These are phyloP conservation scores for Pestalotiopsis sp. DNA, from an alignment of 2,329 filamentous ascomycete genomes.

Conservation along the genomic window DNA sequence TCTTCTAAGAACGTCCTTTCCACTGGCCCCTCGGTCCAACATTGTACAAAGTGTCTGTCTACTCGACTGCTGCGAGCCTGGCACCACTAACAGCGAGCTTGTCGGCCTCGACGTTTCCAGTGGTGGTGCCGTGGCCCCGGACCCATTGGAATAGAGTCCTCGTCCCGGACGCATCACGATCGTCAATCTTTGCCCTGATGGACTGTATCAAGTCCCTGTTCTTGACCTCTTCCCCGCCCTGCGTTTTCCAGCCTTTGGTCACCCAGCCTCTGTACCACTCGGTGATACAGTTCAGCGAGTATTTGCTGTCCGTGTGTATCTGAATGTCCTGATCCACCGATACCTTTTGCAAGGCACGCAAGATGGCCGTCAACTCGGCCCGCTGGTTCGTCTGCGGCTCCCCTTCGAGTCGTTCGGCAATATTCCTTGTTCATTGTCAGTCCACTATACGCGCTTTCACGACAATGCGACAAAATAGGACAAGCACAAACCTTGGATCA, in stretches of 20 bases:
- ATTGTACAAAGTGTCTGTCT: neutral
- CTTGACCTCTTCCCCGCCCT: constrained; percentile 69
- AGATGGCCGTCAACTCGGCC: constrained; percentile 88
- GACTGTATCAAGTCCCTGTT: constrained; percentile 82
- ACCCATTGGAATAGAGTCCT: constrained; percentile 81
- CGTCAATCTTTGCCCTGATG: constrained; percentile 69
- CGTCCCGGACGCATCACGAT: constrained; percentile 60
- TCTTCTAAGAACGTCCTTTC: neutral
- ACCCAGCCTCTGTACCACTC: constrained; percentile 81
- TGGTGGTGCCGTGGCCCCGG: constrained; percentile 75
- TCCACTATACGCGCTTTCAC: neutral
- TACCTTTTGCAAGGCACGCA: constrained; percentile 77
- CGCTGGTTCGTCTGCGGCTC: constrained; percentile 88
- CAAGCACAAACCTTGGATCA: constrained; percentile 49
- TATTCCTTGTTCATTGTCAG: constrained; percentile 41
- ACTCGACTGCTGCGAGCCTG: constrained; percentile 8
- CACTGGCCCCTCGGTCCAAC: neutral
- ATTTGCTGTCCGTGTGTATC: constrained; percentile 87
- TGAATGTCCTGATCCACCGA: constrained; percentile 67
- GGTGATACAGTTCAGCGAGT: constrained; percentile 86
- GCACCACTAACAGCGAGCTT: constrained; percentile 70
- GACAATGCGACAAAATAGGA: neutral
- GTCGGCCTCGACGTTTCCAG: constrained; percentile 82
- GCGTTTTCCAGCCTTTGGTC: constrained; percentile 74
- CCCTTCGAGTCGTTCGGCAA: constrained; percentile 76